These are phyloP conservation scores for Xylaria sp. DNA, from an alignment of 2,329 filamentous ascomycete genomes.

Conservation along the genomic window DNA sequence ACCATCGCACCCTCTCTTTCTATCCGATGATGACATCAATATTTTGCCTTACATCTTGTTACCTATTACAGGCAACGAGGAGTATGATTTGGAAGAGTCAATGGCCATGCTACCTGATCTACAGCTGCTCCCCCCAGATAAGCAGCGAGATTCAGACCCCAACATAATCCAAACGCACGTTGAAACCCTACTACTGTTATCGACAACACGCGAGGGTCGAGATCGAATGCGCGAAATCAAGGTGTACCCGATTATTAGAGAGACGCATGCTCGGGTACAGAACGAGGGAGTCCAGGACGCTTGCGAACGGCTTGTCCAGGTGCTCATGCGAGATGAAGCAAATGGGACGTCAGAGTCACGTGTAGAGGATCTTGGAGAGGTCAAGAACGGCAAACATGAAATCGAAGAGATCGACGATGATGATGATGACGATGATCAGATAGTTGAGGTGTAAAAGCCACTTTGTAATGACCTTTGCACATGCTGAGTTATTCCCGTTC, in stretches of 20 bases:
- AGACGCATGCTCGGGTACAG: slow-evolving; percentile 81
- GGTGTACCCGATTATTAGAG: slow-evolving; percentile 89
- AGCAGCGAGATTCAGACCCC: slow-evolving; percentile 81
- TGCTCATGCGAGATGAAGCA: slow-evolving; percentile 84
- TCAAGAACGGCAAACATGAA: slow-evolving; percentile 36
- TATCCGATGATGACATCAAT: slow-evolving; percentile 78
- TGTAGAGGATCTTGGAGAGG: slow-evolving; percentile 55
- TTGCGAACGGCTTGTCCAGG: slow-evolving; percentile 89
- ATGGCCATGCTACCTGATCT: slow-evolving; percentile 89
- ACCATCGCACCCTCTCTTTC: slow-evolving; percentile 74
- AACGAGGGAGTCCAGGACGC: slow-evolving; percentile 84
- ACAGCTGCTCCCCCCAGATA: slow-evolving; percentile 89
- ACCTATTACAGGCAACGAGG: slow-evolving; percentile 87
- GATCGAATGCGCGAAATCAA: slow-evolving; percentile 79
- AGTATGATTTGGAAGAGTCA: slow-evolving; percentile 87
- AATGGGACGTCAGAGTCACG: slow-evolving; percentile 55
- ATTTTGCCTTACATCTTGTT: slow-evolving; percentile 89
- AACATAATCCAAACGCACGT: slow-evolving; percentile 87
- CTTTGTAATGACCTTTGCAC: not conserved
- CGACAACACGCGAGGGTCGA: slow-evolving; percentile 79
- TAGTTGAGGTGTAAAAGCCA: slow-evolving; percentile 62
- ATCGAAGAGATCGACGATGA: not conserved
- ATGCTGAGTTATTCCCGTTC: slow-evolving; percentile 12
- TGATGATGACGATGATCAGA: slow-evolving; percentile 62
- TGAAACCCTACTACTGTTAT: slow-evolving; percentile 86